Base-by-base conservation (phyloP, 495 filamentous ascomycete genomes). In the Penicillium simplicissimum region DNA sequence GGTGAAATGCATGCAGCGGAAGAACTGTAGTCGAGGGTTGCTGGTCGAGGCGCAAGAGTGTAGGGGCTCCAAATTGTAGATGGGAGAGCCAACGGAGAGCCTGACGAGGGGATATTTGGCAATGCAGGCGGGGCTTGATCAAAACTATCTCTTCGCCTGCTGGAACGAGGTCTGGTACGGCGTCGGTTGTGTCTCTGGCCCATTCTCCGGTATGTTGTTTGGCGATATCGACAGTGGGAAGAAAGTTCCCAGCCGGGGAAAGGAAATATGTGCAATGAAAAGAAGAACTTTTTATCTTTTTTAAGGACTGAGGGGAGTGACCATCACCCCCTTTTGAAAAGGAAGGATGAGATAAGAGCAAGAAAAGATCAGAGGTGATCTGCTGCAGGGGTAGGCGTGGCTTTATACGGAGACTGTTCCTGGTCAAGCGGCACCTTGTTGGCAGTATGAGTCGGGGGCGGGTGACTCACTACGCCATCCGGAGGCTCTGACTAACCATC, bases 111-210 rank as follows among this genome's bases (percentile, higher is more conserved):
- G 55, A 17, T 52, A 31, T 42, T 37, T 1, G 48, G 17, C 10
- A 35, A 34, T 11, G 47, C n/a, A 40, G 60, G 8, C 23, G 49
- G 31, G n/a, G 35, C 57, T 61, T 61, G 53, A 52, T 43, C 49
- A 23, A 42, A 14, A 40, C 19, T 62, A 59, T 62, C 69, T 66
- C 64, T 53, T 53, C 34, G 65, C 55, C 74, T 74, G 57, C 71
- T 71, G 61, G 76, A 78, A 61, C 76, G 75, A 65, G 74, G 73
- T 57, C 78, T 75, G 62, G 76, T 79, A 37, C 78, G 76, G 57
- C 78, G 78, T 76, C 78, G 68, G 58, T 82, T 82, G 59, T 82
- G 78, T 55, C 77, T 72, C 65, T 80, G 79, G 67, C 78, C 78
- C 79, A 82, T 80, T 59, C 73, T 76, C 47, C 49, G 13, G 37